Evolutionary conservation across 768 basidiomycete species (phyloP), one percentile per base, ranked within the genome.

Genomic region (Naganishia randhawae): DNA sequence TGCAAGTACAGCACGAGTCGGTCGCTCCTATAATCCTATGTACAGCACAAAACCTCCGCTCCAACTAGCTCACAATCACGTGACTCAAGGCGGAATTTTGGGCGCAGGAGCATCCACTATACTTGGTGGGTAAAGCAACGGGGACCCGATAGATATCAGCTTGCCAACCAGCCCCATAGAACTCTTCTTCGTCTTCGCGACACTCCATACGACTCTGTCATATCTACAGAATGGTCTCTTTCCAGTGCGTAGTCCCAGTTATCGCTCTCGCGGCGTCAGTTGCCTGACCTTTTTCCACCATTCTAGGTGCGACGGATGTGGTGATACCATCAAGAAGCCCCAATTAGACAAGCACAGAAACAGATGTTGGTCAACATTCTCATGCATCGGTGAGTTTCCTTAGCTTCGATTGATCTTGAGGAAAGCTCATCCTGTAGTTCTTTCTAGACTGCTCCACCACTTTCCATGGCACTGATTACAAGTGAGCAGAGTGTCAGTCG

Each of bases 281-380:
- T 17, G 35, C 25, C 33, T 13, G n/a, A 45, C 17, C 29, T 42
- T 37, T 25, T 6, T 39, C 50, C 10, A 3, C n/a, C 31, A 50
- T 32, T 22, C 3, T 52, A 91, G 89, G 81, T 91, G 89, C 79
- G 88, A 89, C 79, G 84, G 87, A 39, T 96, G 93, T 78, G 82
- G 84, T 62, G 93, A 96, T 72, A 88, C 91, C 11, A 87, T 95
- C 32, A 96, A 92, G 80, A 96, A 96, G 75, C 93, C 93, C 14
- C 92, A 93, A 78, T 84, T 96, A 0, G 91, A 95, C 79, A 85
- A 88, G 76, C 92, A 95, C 66, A 69, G 76, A 13, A 69, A 74
- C 55, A 71, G 73, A 68, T 80, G 78, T 65, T 73, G 73, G 71
- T 71, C 75, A 13, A 67, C 69, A 16, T 80, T 80, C 64, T 78